Evolutionary conservation across 208 protist genomes (phyloP), one percentile per base, ranked within the genome.

Genomic region (Ichthyophonus hoferi): DNA sequence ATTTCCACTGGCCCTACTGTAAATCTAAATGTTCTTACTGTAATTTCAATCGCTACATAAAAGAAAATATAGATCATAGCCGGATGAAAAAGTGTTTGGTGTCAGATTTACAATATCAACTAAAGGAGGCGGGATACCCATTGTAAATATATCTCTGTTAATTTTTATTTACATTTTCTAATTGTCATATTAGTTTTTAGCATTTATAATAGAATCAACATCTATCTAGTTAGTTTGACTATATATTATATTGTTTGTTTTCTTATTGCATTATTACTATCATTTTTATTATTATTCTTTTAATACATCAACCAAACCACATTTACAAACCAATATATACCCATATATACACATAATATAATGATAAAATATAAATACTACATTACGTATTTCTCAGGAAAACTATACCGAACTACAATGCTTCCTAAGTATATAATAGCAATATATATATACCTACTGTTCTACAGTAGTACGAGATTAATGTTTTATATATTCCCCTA

Each of bases 31-130:
- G 81, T 38, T 58, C 81, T 7, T 85, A 85, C 39, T 85, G 81
- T 38, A 85, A 85, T 0, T 85, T 85, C 81, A 85, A 85, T 35
- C 2, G 81, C 3, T 85, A 85, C 40, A 37, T 85, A 24, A 40
- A 42, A 34, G 81, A 40, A n/a, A 0, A 85, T 12, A 37, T 85
- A 12, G 39, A 85, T 58, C 81, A 85, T 50, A 0, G 41, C 24
- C 81, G 81, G 33, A 85, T 85, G 81, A 14, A 37, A 31, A 58
- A 0, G 12, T 85, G 81, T 35, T 38, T 85, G 14, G 39, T 40
- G 3, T 42, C 81, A 37, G 81, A 85, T 41, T 42, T 85, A 33
- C 14, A 85, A 37, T n/a, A 17, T 24, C 17, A 17, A n/a, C 81
- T 85, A 12, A 17, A 39, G 17, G 24, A 0, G 33, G 17, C 35